phyloP scores from a whole-genome alignment of 2,329 filamentous ascomycete genomes.

The Fusarium equiseti region DNA sequence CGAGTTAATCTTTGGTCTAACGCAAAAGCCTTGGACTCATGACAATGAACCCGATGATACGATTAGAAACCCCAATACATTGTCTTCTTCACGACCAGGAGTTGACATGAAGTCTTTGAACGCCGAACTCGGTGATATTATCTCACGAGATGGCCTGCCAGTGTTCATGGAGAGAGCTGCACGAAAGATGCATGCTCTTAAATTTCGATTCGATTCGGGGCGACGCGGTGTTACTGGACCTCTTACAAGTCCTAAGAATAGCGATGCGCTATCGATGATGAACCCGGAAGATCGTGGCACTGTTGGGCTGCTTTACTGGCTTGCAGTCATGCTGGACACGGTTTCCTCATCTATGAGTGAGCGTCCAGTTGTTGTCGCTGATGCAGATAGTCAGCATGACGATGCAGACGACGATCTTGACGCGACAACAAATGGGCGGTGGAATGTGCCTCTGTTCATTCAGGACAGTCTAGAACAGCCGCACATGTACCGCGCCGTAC shows the following conservation, averaged over 20 bases:
- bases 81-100: conserved; percentile 6
- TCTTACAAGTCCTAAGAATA: background rate
- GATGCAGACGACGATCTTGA: conserved; percentile 36
- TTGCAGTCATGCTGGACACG: conserved; percentile 70
- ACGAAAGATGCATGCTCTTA: conserved; percentile 46
- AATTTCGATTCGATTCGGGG: conserved; percentile 40
- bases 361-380: conserved; percentile 51
- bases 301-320: conserved; percentile 67
- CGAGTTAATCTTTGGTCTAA: conserved; percentile 55
- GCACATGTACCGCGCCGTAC: conserved; percentile 35
- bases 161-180: conserved; percentile 44
- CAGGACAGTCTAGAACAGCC: conserved; percentile 47
- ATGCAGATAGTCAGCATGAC: conserved; percentile 55
- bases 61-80: background rate
- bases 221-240: conserved; percentile 27
- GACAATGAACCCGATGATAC: conserved; percentile 20
- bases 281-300: conserved; percentile 54
- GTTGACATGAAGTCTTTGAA: conserved; percentile 27
- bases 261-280: conserved; percentile 11
- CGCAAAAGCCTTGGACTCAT: conserved; percentile 49
- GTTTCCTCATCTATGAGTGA: conserved; percentile 65
- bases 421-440: conserved; percentile 21
- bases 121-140: conserved; percentile 37
- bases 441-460: conserved; percentile 41
- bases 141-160: conserved; percentile 38